These are phyloP conservation scores for Termitomyces sp. DNA, from an alignment of 768 basidiomycete species.

Conservation along the genomic window DNA sequence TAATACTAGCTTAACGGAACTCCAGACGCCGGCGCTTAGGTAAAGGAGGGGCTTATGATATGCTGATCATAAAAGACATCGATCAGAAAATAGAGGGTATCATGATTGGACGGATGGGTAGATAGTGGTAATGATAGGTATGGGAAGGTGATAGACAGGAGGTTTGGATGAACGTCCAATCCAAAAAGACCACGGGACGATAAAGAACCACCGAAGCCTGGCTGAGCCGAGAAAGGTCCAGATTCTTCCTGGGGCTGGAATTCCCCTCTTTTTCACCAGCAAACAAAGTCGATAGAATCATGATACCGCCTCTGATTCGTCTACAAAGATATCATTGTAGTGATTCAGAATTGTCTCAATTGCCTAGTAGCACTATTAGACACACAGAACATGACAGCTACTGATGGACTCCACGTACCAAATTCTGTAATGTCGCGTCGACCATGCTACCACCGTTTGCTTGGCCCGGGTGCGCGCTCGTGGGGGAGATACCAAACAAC, in stretches of 20 bases:
- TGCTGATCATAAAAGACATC: background rate
- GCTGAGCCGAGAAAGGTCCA: background rate
- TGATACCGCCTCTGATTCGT: slow-evolving; percentile 54
- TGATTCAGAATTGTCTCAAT: slow-evolving; percentile 94
- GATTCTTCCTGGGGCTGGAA: background rate
- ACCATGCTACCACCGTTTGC: slow-evolving; percentile 48
- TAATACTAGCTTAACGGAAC: background rate
- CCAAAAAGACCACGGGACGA: background rate
- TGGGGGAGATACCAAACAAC: slow-evolving; percentile 53
- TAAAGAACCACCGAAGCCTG: background rate
- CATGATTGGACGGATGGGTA: background rate
- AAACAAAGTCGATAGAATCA: background rate
- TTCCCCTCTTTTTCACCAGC: background rate
- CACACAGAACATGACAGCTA: slow-evolving; percentile 5
- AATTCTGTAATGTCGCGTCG: slow-evolving; percentile 68
- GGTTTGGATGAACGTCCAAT: background rate
- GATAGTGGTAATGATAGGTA: background rate
- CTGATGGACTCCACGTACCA: slow-evolving; percentile 32
- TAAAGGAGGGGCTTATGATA: background rate
- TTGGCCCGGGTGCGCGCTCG: slow-evolving; percentile 47
- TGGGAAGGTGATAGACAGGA: background rate
- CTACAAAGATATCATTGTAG: slow-evolving; percentile 95
- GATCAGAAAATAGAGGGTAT: background rate
- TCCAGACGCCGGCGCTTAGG: slow-evolving; percentile 1
- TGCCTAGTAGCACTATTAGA: slow-evolving; percentile 44